Conservation (phyloP, 495 filamentous ascomycete genomes). For the Penicillium subrubescens region DNA sequence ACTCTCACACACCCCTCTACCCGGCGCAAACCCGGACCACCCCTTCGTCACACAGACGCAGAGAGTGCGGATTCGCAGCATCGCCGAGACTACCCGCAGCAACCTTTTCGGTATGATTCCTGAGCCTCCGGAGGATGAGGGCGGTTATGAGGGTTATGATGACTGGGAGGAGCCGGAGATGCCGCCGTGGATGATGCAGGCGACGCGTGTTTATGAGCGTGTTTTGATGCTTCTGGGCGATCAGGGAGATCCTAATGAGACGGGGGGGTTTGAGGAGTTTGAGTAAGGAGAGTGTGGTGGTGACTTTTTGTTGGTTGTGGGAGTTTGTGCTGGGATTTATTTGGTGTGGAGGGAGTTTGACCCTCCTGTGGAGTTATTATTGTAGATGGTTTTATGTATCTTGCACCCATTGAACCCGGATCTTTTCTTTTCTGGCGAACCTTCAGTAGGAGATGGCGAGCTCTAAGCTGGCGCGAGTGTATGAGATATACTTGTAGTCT, state of each 20-base stretch:
- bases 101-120: conserved; percentile 63
- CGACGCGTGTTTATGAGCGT: neutral
- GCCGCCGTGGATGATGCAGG: conserved; percentile 36
- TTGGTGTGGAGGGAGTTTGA: neutral
- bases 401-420: too few relatives aligned
- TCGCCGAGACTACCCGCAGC: conserved; percentile 59
- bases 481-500: too few relatives aligned
- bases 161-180: conserved; percentile 39
- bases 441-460: too few relatives aligned
- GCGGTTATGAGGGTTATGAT: conserved; percentile 13
- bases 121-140: neutral
- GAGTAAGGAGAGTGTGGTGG: conserved; percentile 15
- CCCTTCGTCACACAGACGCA: conserved; percentile 63
- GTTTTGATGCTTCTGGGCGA: neutral
- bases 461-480: too few relatives aligned
- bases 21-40: conserved; percentile 59
- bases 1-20: conserved; percentile 62
- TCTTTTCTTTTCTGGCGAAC: too few relatives aligned
- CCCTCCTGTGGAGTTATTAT: neutral
- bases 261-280: conserved; percentile 36
- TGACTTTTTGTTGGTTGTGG: conserved; percentile 34
- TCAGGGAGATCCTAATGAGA: conserved; percentile 39
- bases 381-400: too few relatives aligned
- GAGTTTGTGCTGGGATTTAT: neutral
- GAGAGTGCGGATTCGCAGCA: conserved; percentile 78